Evolutionary conservation across 345 rosid species (phyloP).

Genomic region (Bruguiera parviflora): DNA sequence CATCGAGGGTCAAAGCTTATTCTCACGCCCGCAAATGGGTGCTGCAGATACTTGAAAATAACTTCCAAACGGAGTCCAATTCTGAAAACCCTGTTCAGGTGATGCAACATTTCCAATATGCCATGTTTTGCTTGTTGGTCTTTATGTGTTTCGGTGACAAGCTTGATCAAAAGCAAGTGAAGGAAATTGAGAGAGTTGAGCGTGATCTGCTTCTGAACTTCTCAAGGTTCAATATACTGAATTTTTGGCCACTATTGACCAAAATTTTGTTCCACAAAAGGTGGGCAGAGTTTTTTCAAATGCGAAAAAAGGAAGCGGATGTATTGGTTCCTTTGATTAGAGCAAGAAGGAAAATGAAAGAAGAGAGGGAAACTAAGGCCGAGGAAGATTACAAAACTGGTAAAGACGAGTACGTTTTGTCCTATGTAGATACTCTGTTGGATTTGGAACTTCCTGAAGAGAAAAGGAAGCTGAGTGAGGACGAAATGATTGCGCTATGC

Average conservation of each 20-base stretch:
- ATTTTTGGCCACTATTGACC: conserved; percentile 9
- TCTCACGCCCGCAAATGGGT: conserved; percentile 19
- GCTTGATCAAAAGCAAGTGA: conserved; percentile 12
- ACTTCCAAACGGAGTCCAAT: not conserved
- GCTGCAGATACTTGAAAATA: not conserved
- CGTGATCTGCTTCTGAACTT: not conserved
- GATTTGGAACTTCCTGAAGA: conserved; percentile 17
- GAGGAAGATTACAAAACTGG: not conserved
- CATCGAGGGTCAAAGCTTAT: conserved; percentile 14
- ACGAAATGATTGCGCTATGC: conserved; percentile 6
- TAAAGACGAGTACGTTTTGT: not conserved
- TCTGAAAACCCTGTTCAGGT: conserved; percentile 17
- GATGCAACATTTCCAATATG: conserved; percentile 4
- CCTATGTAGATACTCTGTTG: conserved; percentile 20
- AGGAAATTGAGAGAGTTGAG: conserved; percentile 13
- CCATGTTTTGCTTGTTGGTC: conserved; percentile 20
- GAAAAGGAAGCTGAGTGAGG: conserved; percentile 18
- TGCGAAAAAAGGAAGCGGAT: not conserved
- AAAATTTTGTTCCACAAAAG: conserved; percentile 11
- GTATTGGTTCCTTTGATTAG: conserved; percentile 17
- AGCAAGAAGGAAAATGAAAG: conserved; percentile 7
- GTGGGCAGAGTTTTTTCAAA: conserved; percentile 17
- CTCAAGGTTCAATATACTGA: not conserved
- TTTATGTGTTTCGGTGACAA: conserved; percentile 25
- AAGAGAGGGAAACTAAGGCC: not conserved